Conservation (phyloP, 2,329 filamentous ascomycete species). For the Malbranchea zuffiana region DNA sequence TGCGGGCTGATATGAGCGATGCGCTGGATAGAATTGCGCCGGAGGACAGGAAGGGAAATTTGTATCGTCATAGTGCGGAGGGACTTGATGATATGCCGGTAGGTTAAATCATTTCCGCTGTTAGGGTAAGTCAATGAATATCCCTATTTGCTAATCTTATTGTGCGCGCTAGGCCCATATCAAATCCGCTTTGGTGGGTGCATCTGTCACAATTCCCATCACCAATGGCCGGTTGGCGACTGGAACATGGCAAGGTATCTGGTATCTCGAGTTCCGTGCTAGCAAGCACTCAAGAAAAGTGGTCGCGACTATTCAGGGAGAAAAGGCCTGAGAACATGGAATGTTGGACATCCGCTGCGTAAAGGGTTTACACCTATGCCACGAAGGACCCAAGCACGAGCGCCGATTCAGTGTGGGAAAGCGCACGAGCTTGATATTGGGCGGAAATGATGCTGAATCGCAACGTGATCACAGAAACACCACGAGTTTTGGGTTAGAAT, state of each 20-base stretch:
- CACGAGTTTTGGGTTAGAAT: no score
- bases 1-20: slow-evolving; percentile 88
- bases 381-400: no score
- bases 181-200: slow-evolving; percentile 80
- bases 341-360: no score
- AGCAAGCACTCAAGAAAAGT: slow-evolving; percentile 67
- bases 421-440: no score
- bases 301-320: slow-evolving; percentile 88
- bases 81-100: slow-evolving; percentile 90
- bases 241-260: slow-evolving; percentile 62
- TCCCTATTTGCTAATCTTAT: neutral
- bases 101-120: slow-evolving; percentile 16
- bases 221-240: slow-evolving; percentile 65
- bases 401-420: no score
- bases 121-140: neutral
- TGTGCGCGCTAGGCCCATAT: slow-evolving; percentile 70
- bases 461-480: no score
- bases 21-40: slow-evolving; percentile 84
- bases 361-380: no score
- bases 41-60: slow-evolving; percentile 59
- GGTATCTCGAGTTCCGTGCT: slow-evolving; percentile 82
- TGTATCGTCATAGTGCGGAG: slow-evolving; percentile 83
- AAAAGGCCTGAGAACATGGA: slow-evolving; percentile 51
- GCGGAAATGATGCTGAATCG: no score
- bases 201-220: slow-evolving; percentile 84